These are phyloP conservation scores for Blepharisma stoltei DNA, from an alignment of 73 alveolate genomes.

Conservation along the genomic window DNA sequence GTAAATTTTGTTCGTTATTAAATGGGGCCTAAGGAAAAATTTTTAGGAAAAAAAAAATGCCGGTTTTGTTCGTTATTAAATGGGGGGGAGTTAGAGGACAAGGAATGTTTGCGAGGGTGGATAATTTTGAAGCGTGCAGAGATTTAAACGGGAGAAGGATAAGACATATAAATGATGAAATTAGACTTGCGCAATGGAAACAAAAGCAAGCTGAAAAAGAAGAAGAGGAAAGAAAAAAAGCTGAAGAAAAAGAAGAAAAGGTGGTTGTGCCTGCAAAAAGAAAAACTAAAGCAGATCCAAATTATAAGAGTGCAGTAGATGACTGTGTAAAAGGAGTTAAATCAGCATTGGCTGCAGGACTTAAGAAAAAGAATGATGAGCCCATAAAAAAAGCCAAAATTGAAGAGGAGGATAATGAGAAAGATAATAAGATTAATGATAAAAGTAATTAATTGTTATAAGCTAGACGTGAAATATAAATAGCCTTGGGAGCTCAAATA, in stretches of 20 bases:
- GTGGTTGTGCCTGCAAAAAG: background rate
- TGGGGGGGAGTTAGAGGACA: conserved; percentile 19
- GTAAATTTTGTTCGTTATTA: no score
- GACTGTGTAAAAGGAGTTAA: background rate
- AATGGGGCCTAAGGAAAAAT: no score
- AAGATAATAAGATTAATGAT: background rate
- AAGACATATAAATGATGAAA: conserved; percentile 8
- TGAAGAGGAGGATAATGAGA: background rate
- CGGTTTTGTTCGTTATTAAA: no score
- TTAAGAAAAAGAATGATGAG: background rate
- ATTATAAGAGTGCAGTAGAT: background rate
- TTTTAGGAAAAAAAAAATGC: no score
- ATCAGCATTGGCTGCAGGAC: conserved; percentile 16
- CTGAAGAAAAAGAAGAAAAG: background rate
- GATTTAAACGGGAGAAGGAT: conserved; percentile 24
- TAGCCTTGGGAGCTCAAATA: no score
- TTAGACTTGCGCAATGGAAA: conserved; percentile 5
- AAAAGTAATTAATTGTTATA: no score
- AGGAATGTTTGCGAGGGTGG: conserved; percentile 18
- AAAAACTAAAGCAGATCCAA: background rate
- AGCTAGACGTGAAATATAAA: no score
- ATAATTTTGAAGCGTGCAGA: conserved; percentile 20
- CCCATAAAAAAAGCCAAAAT: background rate
- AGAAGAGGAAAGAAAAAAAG: background rate
- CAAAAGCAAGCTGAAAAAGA: conserved; percentile 2